These are phyloP conservation scores for Entomortierella beljakovae DNA, from an alignment of 192 early-diverging fungal species.

Conservation along the genomic window DNA sequence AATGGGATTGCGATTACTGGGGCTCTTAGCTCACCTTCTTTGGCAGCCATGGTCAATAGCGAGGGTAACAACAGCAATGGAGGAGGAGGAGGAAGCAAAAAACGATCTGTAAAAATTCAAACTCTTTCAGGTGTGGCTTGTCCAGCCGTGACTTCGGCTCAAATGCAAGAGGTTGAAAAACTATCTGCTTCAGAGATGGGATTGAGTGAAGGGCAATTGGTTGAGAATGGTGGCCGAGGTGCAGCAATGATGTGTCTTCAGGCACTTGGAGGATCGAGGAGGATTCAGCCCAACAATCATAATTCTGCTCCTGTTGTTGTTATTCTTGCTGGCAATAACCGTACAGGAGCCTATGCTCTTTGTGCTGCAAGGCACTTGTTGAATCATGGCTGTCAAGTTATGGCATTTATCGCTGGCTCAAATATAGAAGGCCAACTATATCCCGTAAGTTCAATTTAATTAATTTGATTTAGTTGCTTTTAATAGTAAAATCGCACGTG, in stretches of 20 bases:
- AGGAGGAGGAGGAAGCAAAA: constrained; percentile 26
- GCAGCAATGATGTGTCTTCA: constrained; percentile 79
- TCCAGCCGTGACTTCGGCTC: constrained; percentile 67
- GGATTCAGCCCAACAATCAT: constrained; percentile 83
- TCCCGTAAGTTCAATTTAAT: constrained; percentile 46
- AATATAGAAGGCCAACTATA: constrained; percentile 57
- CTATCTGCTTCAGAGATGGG: constrained; percentile 68
- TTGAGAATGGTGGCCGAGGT: constrained; percentile 84
- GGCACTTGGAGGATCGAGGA: constrained; percentile 76
- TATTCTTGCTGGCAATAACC: constrained; percentile 81
- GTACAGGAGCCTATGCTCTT: constrained; percentile 76
- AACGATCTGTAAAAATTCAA: constrained; percentile 49
- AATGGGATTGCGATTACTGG: constrained; percentile 3
- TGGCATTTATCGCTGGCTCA: constrained; percentile 60
- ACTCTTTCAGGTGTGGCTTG: constrained; percentile 66
- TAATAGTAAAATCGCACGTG: background rate
- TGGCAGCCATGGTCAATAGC: constrained; percentile 1
- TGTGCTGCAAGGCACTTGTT: constrained; percentile 80
- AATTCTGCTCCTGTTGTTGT: constrained; percentile 78
- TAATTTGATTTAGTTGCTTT: background rate
- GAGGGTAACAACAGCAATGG: constrained; percentile 30
- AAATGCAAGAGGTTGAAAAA: constrained; percentile 78
- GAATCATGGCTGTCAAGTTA: constrained; percentile 81
- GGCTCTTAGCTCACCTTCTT: constrained; percentile 4
- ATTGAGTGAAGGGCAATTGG: constrained; percentile 75